Conservation (phyloP, 768 basidiomycete species). For the Suillus sp. region DNA sequence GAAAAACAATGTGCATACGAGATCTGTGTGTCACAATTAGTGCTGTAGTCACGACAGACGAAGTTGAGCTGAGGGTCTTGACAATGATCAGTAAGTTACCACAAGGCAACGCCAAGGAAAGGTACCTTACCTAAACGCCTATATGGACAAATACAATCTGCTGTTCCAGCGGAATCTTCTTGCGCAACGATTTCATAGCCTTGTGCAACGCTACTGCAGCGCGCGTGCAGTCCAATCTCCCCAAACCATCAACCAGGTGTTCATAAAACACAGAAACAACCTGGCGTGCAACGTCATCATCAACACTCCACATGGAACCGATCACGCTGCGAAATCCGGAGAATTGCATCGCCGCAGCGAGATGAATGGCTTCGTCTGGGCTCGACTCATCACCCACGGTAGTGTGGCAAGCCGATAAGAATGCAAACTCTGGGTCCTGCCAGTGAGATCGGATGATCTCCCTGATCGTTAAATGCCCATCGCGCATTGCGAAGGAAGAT, state of each 20-base stretch:
- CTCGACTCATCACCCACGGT: constrained; percentile 20
- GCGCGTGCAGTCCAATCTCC: not conserved
- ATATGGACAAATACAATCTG: too few species aligned
- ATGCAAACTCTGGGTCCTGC: constrained; percentile 18
- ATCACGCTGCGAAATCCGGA: constrained; percentile 25
- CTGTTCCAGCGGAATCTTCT: constrained; percentile 5
- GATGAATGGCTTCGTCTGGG: constrained; percentile 25
- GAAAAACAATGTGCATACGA: too few species aligned
- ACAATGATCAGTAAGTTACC: too few species aligned
- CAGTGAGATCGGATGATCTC: constrained; percentile 15
- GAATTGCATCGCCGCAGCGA: constrained; percentile 25
- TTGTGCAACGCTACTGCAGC: constrained; percentile 7
- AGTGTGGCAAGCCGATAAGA: constrained; percentile 28
- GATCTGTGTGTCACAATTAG: too few species aligned
- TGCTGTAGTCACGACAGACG: too few species aligned
- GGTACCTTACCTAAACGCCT: not conserved
- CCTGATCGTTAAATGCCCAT: constrained; percentile 10
- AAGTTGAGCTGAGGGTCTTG: too few species aligned
- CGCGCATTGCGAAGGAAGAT: constrained; percentile 24
- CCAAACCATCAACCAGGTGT: not conserved
- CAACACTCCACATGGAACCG: constrained; percentile 27
- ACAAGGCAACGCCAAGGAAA: not conserved
- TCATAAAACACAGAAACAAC: constrained; percentile 7
- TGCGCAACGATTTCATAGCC: constrained; percentile 4
- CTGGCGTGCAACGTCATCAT: constrained; percentile 20